phyloP scores from a whole-genome alignment of 2,329 filamentous ascomycete species.

The Exserohilum rostratum region DNA sequence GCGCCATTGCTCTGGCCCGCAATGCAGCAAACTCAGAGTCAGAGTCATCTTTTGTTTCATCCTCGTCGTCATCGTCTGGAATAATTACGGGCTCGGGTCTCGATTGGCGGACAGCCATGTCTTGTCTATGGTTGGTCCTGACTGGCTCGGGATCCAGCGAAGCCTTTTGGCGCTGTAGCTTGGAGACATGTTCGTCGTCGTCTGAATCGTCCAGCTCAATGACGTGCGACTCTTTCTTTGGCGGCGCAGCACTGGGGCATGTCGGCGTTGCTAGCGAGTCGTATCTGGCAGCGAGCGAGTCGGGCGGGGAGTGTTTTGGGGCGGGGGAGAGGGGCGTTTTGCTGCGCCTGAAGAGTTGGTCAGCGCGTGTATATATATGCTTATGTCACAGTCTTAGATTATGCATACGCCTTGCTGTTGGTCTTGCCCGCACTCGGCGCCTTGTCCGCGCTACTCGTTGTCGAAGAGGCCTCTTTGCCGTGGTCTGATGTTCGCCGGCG shows the following conservation, averaged over 20 bases:
- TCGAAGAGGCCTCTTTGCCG: slow-evolving; percentile 12
- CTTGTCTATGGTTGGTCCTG: not conserved
- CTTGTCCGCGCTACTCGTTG: slow-evolving; percentile 16
- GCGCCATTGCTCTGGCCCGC: slow-evolving; percentile 32
- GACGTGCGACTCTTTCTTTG: slow-evolving; percentile 20
- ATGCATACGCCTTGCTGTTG: slow-evolving; percentile 26
- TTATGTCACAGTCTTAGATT: not conserved
- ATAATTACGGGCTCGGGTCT: slow-evolving; percentile 11
- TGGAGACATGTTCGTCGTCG: slow-evolving; percentile 18
- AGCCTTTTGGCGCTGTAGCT: slow-evolving; percentile 6
- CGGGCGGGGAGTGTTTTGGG: slow-evolving; percentile 15
- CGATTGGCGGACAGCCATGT: slow-evolving; percentile 12
- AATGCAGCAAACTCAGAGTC: slow-evolving; percentile 39
- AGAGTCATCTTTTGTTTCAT: slow-evolving; percentile 35
- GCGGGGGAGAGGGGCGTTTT: slow-evolving; percentile 32
- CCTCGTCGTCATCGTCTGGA: slow-evolving; percentile 26
- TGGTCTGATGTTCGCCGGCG: slow-evolving; percentile 33
- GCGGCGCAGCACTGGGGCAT: slow-evolving; percentile 10
- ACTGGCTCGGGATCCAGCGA: not conserved
- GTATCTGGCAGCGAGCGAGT: slow-evolving; percentile 39
- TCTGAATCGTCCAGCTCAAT: slow-evolving; percentile 38
- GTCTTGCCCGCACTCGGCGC: slow-evolving; percentile 11
- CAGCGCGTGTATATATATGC: slow-evolving; percentile 5
- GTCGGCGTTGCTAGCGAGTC: slow-evolving; percentile 32
- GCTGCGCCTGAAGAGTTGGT: slow-evolving; percentile 26